phyloP scores from a whole-genome alignment of 345 rosid genomes.

The Acer saccharum region DNA sequence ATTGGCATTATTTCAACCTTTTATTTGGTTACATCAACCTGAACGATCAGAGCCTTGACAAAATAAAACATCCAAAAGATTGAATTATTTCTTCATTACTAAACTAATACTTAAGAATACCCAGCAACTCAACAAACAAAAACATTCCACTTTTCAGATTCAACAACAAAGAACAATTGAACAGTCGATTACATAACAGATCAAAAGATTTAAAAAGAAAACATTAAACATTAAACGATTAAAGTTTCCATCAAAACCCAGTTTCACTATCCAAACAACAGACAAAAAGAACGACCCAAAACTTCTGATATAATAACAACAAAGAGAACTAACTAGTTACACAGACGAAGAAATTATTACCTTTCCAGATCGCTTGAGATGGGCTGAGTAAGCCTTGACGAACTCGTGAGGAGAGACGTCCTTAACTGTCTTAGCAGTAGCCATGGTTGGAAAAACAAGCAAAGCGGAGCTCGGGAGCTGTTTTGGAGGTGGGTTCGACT shows the following conservation, averaged over 20 bases:
- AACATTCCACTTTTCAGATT: neutral
- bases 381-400: slow-evolving; percentile 78
- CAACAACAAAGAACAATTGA: neutral
- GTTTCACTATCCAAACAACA: too few relatives aligned
- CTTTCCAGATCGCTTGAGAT: slow-evolving; percentile 94
- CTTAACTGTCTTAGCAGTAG: slow-evolving; percentile 65
- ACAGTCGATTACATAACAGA: neutral
- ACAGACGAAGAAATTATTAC: slow-evolving; percentile 24
- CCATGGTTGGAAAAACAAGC: slow-evolving; percentile 34
- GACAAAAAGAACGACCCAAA: neutral
- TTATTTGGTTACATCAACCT: too few relatives aligned
- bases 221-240: too few relatives aligned
- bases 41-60: too few relatives aligned
- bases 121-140: too few relatives aligned
- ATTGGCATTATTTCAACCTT: too few relatives aligned
- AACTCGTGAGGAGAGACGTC: slow-evolving; percentile 90
- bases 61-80: too few relatives aligned
- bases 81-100: too few relatives aligned
- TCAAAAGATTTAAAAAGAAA: neutral
- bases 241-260: too few relatives aligned
- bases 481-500: neutral
- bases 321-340: neutral
- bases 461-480: slow-evolving; percentile 1
- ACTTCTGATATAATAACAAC: neutral
- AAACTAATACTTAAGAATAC: too few relatives aligned